Conservation (phyloP, 2,329 filamentous ascomycete genomes). For the Mollisia scopiformis region DNA sequence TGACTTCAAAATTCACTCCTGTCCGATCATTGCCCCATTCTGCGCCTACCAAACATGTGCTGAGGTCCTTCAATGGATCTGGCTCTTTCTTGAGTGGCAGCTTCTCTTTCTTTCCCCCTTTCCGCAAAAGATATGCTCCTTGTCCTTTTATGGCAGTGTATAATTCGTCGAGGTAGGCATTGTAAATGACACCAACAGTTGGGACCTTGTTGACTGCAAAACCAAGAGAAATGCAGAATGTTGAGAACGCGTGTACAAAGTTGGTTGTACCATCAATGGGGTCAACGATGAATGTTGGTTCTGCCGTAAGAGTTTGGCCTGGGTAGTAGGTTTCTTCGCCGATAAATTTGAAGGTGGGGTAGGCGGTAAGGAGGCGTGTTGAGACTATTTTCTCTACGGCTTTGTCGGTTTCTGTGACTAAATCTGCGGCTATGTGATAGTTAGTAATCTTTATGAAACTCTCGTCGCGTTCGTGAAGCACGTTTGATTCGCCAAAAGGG, state of each 20-base stretch:
- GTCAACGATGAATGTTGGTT: constrained; percentile 79
- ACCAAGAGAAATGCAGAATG: constrained; percentile 77
- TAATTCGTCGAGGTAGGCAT: constrained; percentile 71
- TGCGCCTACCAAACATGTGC: constrained; percentile 65
- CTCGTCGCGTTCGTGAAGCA: too few species aligned
- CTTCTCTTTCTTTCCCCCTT: constrained; percentile 41
- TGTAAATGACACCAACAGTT: constrained; percentile 76
- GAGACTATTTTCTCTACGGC: constrained; percentile 67
- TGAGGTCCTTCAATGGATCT: constrained; percentile 62
- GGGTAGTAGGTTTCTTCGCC: constrained; percentile 78
- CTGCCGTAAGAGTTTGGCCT: constrained; percentile 61
- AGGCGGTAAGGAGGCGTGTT: constrained; percentile 51
- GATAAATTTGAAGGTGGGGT: constrained; percentile 65
- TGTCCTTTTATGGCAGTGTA: constrained; percentile 70
- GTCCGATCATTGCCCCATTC: constrained; percentile 75
- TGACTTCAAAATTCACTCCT: constrained; percentile 72
- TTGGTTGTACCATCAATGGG: constrained; percentile 84
- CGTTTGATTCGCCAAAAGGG: too few species aligned
- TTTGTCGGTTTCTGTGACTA: constrained; percentile 70
- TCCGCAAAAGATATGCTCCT: constrained; percentile 60
- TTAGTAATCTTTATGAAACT: too few species aligned
- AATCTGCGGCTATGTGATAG: constrained; percentile 59
- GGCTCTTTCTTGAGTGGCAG: constrained; percentile 53
- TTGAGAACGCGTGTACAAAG: constrained; percentile 77
- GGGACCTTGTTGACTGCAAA: constrained; percentile 65